Evolutionary conservation across 768 basidiomycete species (phyloP), one percentile per base, ranked within the genome.

Genomic region (Naganishia vaughanmartiniae): DNA sequence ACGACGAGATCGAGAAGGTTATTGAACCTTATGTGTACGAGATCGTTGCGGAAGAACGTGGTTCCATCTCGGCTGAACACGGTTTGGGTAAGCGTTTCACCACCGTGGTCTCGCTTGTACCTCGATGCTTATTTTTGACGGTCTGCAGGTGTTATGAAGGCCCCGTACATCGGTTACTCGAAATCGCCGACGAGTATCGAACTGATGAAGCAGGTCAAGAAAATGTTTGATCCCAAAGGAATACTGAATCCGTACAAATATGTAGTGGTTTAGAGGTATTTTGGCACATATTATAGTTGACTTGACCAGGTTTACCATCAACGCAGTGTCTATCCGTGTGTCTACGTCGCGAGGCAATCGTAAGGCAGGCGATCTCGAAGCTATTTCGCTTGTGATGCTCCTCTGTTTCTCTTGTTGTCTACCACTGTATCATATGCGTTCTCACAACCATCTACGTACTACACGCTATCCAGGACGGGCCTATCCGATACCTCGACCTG

Each of bases 1-100:
- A 89, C 0, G 85, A 87, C 11, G 91, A 95, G 78, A 87, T 97
- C 34, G 88, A 93, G 79, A 86, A 86, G 45, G 90, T 91, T 26
- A 84, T 99, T 15, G 96, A 99, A 80, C 96, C 96, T 14, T 97
- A 92, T 80, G 85, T 99, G 51, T 99, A 93, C 77, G 92, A 98
- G 82, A 85, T 93, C 56, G 90, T 93, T n/a, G 73, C 81, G 79
- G 79, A 80, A 42, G 77, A 90, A 77, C 86, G 88, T 63, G 95
- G 95, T 10, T 97, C 95, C 0, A 87, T 99, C 74, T 97, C 94
- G 7, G 95, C 95, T 1, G 95, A 99, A 78, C 95, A 99, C 80
- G 95, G 95, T 6, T 88, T 99, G 66, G 94, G 77, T 76, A 17
- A 70, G 75, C 70, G 9, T 1, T 24, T 1, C 36, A 33, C 12